These are phyloP conservation scores for Houttuynia cordata DNA, from an alignment of 164 flowering plant species.

Conservation along the genomic window DNA sequence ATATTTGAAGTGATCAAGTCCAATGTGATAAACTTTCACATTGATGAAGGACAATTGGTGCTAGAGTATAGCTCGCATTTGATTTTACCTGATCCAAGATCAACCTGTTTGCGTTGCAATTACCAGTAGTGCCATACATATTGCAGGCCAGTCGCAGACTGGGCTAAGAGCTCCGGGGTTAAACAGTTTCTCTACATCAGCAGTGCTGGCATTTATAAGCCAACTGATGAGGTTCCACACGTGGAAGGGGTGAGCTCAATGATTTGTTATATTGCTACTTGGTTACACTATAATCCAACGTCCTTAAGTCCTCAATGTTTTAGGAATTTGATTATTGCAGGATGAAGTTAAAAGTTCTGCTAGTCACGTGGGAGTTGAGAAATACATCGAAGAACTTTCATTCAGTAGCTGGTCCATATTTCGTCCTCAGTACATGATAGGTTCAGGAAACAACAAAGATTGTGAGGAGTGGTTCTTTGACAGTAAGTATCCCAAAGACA, in stretches of 20 bases:
- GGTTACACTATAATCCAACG: neutral
- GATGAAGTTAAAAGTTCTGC: slow-evolving; percentile 83
- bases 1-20: too few relatives aligned
- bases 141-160: slow-evolving; percentile 81
- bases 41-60: neutral
- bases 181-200: slow-evolving; percentile 86
- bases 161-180: slow-evolving; percentile 82
- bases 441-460: slow-evolving; percentile 98
- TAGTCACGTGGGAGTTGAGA: slow-evolving; percentile 81
- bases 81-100: neutral
- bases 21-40: too few relatives aligned
- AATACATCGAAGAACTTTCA: slow-evolving; percentile 49
- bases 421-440: slow-evolving; percentile 99
- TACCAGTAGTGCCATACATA: neutral
- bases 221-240: slow-evolving; percentile 93
- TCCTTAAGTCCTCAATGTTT: too few relatives aligned
- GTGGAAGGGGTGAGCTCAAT: slow-evolving; percentile 77
- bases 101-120: neutral
- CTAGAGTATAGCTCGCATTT: neutral
- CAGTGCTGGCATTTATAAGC: slow-evolving; percentile 95
- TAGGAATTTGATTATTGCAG: slow-evolving; percentile 22
- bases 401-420: slow-evolving; percentile 68
- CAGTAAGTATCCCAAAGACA: slow-evolving; percentile 34
- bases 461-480: slow-evolving; percentile 99
- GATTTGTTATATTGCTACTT: neutral